A percentile compares a stretch with the other conserved stretches of the same genome.
Evolutionary conservation across 139 green algal species (phyloP).

Genomic region (Chara braunii): DNA sequence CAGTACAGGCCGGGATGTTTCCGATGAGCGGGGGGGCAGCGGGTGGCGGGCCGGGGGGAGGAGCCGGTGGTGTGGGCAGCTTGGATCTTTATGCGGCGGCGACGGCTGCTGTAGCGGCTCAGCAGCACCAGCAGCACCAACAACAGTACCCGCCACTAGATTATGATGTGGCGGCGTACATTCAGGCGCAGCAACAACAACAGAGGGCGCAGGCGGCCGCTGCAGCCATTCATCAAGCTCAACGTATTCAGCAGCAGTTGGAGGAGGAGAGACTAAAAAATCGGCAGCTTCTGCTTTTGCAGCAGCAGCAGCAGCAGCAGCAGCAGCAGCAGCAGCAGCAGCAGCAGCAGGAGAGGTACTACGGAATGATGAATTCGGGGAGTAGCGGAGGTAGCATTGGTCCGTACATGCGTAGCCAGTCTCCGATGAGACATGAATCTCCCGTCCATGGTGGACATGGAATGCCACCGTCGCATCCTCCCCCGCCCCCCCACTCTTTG

Average conservation of each 20-base stretch:
- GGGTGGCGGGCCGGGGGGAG: not conserved
- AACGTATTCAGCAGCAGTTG: conserved; percentile 34
- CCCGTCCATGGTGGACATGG: not conserved
- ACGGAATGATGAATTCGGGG: not conserved
- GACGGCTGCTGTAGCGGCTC: not conserved
- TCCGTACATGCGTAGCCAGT: not conserved
- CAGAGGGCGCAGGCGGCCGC: conserved; percentile 19
- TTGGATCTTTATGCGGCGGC: conserved; percentile 14
- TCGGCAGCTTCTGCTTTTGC: conserved; percentile 12
- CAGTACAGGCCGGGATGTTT: not conserved
- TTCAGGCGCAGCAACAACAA: conserved; percentile 13
- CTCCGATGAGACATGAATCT: not conserved
- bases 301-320: conserved; percentile 25
- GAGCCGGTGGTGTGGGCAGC: not conserved
- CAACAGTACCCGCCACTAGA: not conserved
- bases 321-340: conserved; percentile 11
- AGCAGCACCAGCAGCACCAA: too few relatives aligned
- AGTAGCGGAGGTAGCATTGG: not conserved
- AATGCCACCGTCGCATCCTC: not conserved
- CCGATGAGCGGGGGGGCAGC: not conserved
- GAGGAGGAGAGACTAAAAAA: conserved; percentile 11
- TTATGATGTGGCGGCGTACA: conserved; percentile 20
- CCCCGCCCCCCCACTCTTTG: too few relatives aligned
- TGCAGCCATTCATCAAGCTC: conserved; percentile 30
- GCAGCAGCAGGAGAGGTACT: not conserved